A percentile compares a stretch with the other conserved stretches of the same genome.
These are phyloP conservation scores for Pleurotus eryngii DNA, from an alignment of 768 basidiomycete genomes.

Conservation along the genomic window DNA sequence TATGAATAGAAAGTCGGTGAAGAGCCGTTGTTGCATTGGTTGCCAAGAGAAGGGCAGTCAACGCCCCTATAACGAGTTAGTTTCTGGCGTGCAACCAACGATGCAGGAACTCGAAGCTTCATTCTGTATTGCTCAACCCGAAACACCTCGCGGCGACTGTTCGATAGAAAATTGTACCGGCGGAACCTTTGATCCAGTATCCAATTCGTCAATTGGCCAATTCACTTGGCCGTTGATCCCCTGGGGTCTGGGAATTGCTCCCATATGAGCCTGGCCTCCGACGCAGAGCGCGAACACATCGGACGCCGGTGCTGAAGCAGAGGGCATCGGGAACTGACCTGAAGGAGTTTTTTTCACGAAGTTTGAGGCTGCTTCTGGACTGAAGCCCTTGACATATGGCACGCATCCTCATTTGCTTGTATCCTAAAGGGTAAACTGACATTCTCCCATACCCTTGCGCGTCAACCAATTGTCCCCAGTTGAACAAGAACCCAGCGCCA, in stretches of 20 bases:
- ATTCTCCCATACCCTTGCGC: conserved; percentile 1
- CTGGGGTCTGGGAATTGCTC: no score
- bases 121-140: no score
- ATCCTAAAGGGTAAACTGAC: conserved; percentile 7
- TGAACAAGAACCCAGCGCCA: conserved; percentile 3
- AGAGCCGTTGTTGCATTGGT: no score
- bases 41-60: no score
- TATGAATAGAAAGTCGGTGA: no score
- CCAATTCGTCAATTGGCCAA: no score
- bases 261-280: neutral
- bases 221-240: no score
- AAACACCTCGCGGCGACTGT: neutral
- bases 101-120: conserved; percentile 3
- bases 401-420: conserved; percentile 3
- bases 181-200: conserved; percentile 2
- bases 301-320: neutral
- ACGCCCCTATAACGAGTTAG: no score
- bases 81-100: neutral
- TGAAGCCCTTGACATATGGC: conserved; percentile 4
- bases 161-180: neutral
- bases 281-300: neutral
- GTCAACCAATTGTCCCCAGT: conserved; percentile 4
- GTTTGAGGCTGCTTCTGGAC: neutral
- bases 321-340: neutral
- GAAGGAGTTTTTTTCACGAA: neutral